Evolutionary conservation across 1,284 basidiomycete genomes (phyloP), one percentile per base, ranked within the genome.

Genomic region (Ustilago bromivora): DNA sequence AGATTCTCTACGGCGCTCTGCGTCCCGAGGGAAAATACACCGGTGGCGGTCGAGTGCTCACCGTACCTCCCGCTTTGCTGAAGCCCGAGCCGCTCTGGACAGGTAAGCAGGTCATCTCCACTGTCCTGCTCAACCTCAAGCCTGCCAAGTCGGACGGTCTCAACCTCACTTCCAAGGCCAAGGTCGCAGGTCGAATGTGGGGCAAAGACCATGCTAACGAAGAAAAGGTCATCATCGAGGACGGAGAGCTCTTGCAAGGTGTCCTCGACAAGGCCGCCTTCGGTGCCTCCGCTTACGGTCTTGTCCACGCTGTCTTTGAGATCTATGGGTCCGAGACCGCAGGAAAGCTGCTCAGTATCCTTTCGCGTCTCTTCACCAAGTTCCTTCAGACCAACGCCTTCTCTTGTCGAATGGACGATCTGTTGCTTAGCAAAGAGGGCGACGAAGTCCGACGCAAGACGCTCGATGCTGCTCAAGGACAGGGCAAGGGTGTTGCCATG

Each of bases 381-480:
- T 98, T 94, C 88, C 89, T 99, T 56, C 96, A 99, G 85, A 94
- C 95, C 84, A 93, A 95, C 43, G 97, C 95, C 0, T 99, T 99
- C 88, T 96, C 96, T 3, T 99, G 97, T 88, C 92, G 97, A 51
- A 98, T 99, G 94, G 97, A 99, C 87, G 97, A 99, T 88, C 89
- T 99, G 57, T 91, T 94, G 60, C 89, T 99, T 46, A 98, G 95
- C 28, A 89, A 90, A 0, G 90, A 92, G 69, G 96, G 95, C 35
- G 93, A 99, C 86, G 86, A 87, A 38, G 89, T 89, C 66, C 90
- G 97, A 69, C 88, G 90, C 62, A 88, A 91, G 57, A 89, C 98
- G 55, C 87, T 99, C 15, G 88, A 90, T 47, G 89, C 90, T 19
- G 93, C 91, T 17, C 89, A 90, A 67, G 90, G 91, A 66, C 90